These are phyloP conservation scores for Isabelozyma rhagii DNA, from an alignment of 805 yeast genomes.

Conservation along the genomic window DNA sequence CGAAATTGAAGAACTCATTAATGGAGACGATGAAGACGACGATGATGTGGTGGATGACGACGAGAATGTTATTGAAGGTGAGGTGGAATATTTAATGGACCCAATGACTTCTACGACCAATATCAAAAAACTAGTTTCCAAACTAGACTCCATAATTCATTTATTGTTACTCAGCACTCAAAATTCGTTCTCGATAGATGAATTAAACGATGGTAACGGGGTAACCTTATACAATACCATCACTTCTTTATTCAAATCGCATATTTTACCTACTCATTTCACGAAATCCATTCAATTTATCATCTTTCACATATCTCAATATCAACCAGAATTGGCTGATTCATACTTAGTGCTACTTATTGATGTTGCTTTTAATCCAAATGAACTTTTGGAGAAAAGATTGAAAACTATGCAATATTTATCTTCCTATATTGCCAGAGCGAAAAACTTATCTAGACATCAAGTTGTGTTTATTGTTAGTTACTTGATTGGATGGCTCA, in stretches of 20 bases:
- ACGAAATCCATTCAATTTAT: constrained; percentile 86
- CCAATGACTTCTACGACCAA: constrained; percentile 38
- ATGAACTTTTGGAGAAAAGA: constrained; percentile 68
- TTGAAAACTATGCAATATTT: constrained; percentile 90
- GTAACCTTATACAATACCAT: constrained; percentile 69
- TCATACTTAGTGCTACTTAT: constrained; percentile 77
- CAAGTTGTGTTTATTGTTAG: constrained; percentile 83
- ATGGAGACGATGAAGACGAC: constrained; percentile 45
- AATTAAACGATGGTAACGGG: constrained; percentile 59
- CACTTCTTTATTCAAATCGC: constrained; percentile 73
- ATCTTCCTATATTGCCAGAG: constrained; percentile 87
- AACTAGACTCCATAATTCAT: constrained; percentile 68
- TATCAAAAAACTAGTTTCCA: constrained; percentile 55
- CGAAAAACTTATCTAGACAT: constrained; percentile 61
- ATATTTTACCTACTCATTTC: constrained; percentile 86
- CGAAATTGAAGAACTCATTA: constrained; percentile 50
- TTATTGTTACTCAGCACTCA: constrained; percentile 53
- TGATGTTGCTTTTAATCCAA: constrained; percentile 74
- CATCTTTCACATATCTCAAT: constrained; percentile 76
- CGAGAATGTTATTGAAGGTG: constrained; percentile 28
- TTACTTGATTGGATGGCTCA: constrained; percentile 79
- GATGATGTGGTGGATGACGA: constrained; percentile 28
- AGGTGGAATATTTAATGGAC: constrained; percentile 46
- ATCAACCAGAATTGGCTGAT: constrained; percentile 78
- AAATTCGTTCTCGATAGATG: constrained; percentile 46